Base-by-base conservation (phyloP, 2,329 filamentous ascomycete genomes). In the Trichoderma atrobrunneum region DNA sequence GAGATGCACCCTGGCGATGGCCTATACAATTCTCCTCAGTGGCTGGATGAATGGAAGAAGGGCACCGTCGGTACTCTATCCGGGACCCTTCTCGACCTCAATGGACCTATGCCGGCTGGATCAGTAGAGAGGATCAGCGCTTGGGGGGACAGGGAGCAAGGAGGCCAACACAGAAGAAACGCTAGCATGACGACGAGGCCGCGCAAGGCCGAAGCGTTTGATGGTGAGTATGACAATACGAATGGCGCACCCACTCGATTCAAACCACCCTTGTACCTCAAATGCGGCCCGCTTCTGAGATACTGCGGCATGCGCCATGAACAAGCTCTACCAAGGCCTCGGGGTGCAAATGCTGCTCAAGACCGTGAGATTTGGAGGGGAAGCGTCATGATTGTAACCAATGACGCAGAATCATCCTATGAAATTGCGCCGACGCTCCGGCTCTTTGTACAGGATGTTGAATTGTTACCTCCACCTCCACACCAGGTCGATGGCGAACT, bases 381-480 rank as follows among this genome's bases (percentile, higher is more conserved):
- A 6, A 97, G 90, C 73, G 87, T 98, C 72, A 94, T 99, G 93
- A 97, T 99, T 77, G 94, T 99, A 26, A 98, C 96, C 0, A 87
- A 90, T 67, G 95, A 99, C 78, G 87, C 89, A 2, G 88, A 92
- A 54, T 98, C 95, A 2, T 92, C 92, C 0, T 97, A 98, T 78
- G 89, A 91, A 59, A 90, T 93, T 62, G 88, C 88, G 0, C 96
- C 96, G 5, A 93, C 88, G 0, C 84, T 99, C 74, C 89, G 95
- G 57, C 82, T 99, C 5, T 99, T 98, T 80, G 90, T 92, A 7
- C 95, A 98, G 78, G 92, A 94, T 1, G 92, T 95, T 80, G 92
- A 95, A 74, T 84, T 97, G 21, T 84, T 97, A 2, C 92, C 93
- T 7, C 92, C 93, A 3, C 93, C 94, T 1, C 93, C 94, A 1